Conservation (phyloP, 2,329 filamentous ascomycete genomes). For the Coleophoma eucalyptorum region DNA sequence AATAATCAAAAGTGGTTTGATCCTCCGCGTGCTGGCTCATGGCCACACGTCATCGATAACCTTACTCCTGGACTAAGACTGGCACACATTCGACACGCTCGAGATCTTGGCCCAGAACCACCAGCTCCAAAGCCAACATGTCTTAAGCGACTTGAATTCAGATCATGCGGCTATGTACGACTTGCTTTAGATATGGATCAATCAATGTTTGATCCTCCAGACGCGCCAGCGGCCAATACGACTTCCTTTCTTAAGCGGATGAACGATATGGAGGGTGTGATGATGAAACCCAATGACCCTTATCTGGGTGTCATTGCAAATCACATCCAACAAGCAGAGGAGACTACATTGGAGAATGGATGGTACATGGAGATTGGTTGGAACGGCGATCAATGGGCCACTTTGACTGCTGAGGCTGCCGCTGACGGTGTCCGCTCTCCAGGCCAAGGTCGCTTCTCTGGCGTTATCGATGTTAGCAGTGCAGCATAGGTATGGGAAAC, state of each 20-base stretch:
- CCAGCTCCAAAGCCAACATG: slow-evolving; percentile 10
- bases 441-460: slow-evolving; percentile 23
- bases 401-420: slow-evolving; percentile 12
- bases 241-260: slow-evolving; percentile 17
- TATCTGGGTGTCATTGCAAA: slow-evolving; percentile 20
- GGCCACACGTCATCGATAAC: slow-evolving; percentile 43
- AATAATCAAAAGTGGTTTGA: slow-evolving; percentile 26
- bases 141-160: slow-evolving; percentile 21
- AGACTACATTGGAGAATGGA: slow-evolving; percentile 17
- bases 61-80: slow-evolving; percentile 44
- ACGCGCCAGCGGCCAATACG: slow-evolving; percentile 4
- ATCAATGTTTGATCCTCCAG: slow-evolving; percentile 10
- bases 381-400: slow-evolving; percentile 2
- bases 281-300: slow-evolving; percentile 25
- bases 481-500: no score
- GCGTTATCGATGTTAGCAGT: slow-evolving; percentile 15
- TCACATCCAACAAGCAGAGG: slow-evolving; percentile 17
- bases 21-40: slow-evolving; percentile 38
- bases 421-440: slow-evolving; percentile 19
- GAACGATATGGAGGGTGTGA: slow-evolving; percentile 18
- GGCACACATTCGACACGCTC: slow-evolving; percentile 32
- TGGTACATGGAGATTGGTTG: slow-evolving; percentile 22
- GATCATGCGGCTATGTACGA: slow-evolving; percentile 25
- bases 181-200: slow-evolving; percentile 27
- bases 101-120: slow-evolving; percentile 26